A percentile compares a stretch with the other conserved stretches of the same genome.
Conservation (phyloP, 1,139 yeast species). For the Pichiaceae sp. region DNA sequence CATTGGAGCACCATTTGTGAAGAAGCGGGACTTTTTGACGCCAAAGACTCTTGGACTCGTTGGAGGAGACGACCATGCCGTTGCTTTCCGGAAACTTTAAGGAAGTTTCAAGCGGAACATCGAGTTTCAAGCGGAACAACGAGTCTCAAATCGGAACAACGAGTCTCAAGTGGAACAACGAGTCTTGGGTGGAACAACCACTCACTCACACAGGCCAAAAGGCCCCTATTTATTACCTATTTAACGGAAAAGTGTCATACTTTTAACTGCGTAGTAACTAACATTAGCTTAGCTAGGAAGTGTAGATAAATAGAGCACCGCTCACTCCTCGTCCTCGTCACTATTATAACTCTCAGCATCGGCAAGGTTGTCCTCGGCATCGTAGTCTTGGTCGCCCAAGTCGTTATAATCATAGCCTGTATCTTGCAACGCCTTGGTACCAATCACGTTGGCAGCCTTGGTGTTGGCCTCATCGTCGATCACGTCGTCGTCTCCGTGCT, state of each 20-base stretch:
- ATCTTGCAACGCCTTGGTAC: constrained; percentile 24
- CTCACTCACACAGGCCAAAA: no score
- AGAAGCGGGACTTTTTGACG: constrained; percentile 26
- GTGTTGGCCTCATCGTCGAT: constrained; percentile 9
- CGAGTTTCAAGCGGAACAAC: neutral
- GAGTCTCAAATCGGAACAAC: neutral
- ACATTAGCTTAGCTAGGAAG: no score
- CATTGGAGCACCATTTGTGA: constrained; percentile 27
- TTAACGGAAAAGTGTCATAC: no score
- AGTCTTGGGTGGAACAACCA: neutral
- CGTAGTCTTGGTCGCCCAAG: constrained; percentile 18
- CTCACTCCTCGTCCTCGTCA: constrained; percentile 4
- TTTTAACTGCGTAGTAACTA: no score
- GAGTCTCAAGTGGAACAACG: neutral
- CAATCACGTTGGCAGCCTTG: constrained; percentile 17
- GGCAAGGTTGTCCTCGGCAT: constrained; percentile 18
- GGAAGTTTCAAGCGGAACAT: neutral
- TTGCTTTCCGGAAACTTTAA: constrained; percentile 16
- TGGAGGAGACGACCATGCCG: constrained; percentile 25
- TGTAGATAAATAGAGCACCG: no score
- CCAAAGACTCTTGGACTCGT: constrained; percentile 27
- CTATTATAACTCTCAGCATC: constrained; percentile 20
- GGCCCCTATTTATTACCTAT: no score
- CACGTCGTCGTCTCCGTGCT: constrained; percentile 19
- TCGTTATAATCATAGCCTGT: constrained; percentile 24